Percentiles rank a stretch among this genome's conserved stretches.
These are phyloP conservation scores for Lentinula boryana DNA, from an alignment of 768 basidiomycete species.

Conservation along the genomic window DNA sequence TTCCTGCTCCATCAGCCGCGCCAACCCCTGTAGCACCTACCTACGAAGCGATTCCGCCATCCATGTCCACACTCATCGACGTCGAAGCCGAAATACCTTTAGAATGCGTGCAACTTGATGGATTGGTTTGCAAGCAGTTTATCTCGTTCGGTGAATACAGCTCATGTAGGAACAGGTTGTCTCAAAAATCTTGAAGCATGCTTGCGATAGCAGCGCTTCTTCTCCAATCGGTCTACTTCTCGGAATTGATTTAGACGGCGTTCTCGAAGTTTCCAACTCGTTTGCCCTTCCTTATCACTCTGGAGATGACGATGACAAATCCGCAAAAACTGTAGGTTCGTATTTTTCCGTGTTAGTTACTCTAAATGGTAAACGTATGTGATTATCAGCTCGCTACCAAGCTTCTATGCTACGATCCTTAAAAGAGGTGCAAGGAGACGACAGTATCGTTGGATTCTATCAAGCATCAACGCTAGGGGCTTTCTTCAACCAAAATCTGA, in stretches of 20 bases:
- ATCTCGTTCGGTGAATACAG: not conserved
- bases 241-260: conserved; percentile 89
- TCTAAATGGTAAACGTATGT: not conserved
- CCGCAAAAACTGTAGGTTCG: conserved; percentile 70
- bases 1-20: conserved; percentile 59
- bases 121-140: conserved; percentile 52
- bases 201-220: conserved; percentile 68
- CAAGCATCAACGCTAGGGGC: conserved; percentile 83
- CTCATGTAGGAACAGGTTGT: conserved; percentile 55
- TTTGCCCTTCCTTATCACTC: conserved; percentile 75
- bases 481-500: conserved; percentile 74
- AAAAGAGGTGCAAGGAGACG: conserved; percentile 87
- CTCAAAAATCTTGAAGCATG: conserved; percentile 91
- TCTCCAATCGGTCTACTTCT: conserved; percentile 80
- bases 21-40: conserved; percentile 58
- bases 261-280: conserved; percentile 86
- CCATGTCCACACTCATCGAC: conserved; percentile 91
- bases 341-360: conserved; percentile 10
- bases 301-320: conserved; percentile 77
- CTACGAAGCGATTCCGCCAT: conserved; percentile 85
- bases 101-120: conserved; percentile 77
- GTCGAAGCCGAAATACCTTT: conserved; percentile 87
- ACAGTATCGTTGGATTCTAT: conserved; percentile 92
- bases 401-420: conserved; percentile 79
- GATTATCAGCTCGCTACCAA: conserved; percentile 66